Percentiles rank a stretch among this genome's conserved stretches.
phyloP scores from a whole-genome alignment of 306 rosid species.

The Pyrus bretschneideri region DNA sequence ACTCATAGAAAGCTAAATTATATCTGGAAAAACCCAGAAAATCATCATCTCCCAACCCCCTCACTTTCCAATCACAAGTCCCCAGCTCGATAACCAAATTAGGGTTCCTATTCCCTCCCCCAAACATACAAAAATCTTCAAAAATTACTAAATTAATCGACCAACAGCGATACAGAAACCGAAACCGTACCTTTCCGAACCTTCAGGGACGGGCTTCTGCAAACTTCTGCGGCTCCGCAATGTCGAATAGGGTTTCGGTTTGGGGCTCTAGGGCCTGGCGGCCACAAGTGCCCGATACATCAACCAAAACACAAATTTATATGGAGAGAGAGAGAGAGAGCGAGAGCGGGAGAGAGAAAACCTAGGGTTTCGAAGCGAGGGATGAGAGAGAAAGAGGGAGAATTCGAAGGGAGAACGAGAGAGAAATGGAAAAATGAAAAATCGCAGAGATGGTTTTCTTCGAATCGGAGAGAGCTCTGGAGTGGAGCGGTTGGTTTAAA shows the following conservation, averaged over 20 bases:
- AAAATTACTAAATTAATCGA: neutral
- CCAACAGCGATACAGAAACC: neutral
- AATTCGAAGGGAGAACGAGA: neutral
- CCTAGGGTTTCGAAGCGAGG: neutral
- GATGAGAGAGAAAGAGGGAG: neutral
- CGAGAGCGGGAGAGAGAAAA: neutral
- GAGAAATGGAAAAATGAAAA: neutral
- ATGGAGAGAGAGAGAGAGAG: neutral
- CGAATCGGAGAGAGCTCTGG: neutral
- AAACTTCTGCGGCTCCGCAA: neutral
- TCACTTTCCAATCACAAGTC: neutral
- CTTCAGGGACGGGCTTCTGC: neutral
- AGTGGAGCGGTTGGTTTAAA: neutral
- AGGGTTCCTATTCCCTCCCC: neutral
- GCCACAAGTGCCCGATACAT: neutral
- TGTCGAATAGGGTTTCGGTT: conserved; percentile 1
- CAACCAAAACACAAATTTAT: neutral
- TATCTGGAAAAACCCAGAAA: neutral
- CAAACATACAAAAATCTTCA: neutral
- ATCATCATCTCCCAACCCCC: neutral
- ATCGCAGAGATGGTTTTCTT: neutral
- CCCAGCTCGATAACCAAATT: neutral
- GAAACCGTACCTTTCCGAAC: neutral
- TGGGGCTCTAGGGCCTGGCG: neutral
- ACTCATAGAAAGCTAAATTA: neutral